A percentile compares a stretch with the other conserved stretches of the same genome.
Evolutionary conservation across 2,329 filamentous ascomycete genomes (phyloP).

Genomic region (Pestalotiopsis sp.): DNA sequence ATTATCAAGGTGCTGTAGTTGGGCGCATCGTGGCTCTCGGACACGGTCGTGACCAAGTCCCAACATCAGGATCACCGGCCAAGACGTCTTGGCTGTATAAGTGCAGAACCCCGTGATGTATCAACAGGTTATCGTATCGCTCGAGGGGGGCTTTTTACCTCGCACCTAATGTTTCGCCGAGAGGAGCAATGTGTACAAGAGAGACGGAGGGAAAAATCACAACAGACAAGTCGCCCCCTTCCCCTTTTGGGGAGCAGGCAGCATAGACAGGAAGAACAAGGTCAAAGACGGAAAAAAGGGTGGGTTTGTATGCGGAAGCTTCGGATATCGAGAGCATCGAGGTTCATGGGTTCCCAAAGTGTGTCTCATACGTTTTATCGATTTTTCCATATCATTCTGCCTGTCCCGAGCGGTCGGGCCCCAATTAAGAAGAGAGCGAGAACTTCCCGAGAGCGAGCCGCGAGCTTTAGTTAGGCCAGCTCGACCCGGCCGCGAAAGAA

Average conservation of each 20-base stretch:
- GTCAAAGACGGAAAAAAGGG: neutral
- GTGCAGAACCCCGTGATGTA: neutral
- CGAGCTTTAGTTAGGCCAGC: neutral
- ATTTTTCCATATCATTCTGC: neutral
- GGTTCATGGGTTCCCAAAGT: neutral
- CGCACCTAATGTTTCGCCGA: neutral
- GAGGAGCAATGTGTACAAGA: neutral
- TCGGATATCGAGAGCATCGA: neutral
- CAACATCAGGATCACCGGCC: constrained; percentile 1
- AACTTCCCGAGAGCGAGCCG: constrained; percentile 1
- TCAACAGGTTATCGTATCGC: neutral
- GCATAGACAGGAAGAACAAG: neutral
- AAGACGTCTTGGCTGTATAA: constrained; percentile 1
- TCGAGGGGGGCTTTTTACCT: neutral
- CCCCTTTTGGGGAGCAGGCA: neutral
- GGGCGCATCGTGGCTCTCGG: neutral
- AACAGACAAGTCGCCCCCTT: neutral
- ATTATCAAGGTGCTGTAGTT: neutral
- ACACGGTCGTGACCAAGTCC: neutral
- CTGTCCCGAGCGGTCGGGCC: neutral
- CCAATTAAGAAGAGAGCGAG: neutral
- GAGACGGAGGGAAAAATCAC: neutral
- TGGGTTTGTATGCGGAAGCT: neutral
- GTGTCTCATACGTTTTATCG: neutral
- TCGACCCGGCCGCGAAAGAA: too few species aligned